A percentile compares a stretch with the other conserved stretches of the same genome.
These are phyloP conservation scores for Endogone sp. DNA, from an alignment of 192 early-diverging fungal genomes.

Conservation along the genomic window DNA sequence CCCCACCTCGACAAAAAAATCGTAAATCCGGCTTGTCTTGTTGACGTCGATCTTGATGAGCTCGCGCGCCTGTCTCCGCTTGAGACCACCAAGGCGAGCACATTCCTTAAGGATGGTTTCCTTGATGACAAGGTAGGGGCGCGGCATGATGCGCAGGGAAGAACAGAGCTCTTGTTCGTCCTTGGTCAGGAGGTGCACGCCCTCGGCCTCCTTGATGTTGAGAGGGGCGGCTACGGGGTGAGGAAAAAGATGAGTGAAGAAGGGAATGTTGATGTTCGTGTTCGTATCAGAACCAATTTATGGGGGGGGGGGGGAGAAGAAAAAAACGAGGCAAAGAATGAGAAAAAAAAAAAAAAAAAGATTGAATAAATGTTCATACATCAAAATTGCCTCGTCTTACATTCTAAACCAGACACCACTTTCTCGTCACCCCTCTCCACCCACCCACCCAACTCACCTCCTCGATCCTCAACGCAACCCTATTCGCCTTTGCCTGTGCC, in stretches of 20 bases:
- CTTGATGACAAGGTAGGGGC: constrained; percentile 91
- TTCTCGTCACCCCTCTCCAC: too few relatives aligned
- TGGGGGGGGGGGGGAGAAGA: too few relatives aligned
- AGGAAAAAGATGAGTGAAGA: too few relatives aligned
- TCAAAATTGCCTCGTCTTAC: too few relatives aligned
- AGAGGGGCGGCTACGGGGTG: constrained; percentile 64
- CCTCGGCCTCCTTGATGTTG: constrained; percentile 79
- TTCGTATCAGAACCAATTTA: constrained; percentile 3
- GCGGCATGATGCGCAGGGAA: constrained; percentile 78
- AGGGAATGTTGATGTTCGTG: background rate
- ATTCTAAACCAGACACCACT: too few relatives aligned
- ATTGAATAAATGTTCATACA: too few relatives aligned
- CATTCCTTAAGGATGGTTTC: constrained; percentile 86
- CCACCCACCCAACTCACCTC: too few relatives aligned
- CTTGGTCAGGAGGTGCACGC: constrained; percentile 77
- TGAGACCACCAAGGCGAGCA: constrained; percentile 64
- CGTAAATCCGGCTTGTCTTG: constrained; percentile 83
- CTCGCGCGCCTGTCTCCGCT: constrained; percentile 72
- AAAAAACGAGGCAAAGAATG: too few relatives aligned
- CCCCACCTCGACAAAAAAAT: constrained; percentile 90
- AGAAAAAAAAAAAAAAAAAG: too few relatives aligned
- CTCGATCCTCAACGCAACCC: too few relatives aligned
- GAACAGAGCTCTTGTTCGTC: constrained; percentile 82
- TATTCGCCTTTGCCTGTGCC: too few relatives aligned
- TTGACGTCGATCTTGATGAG: constrained; percentile 92